Percentiles rank a stretch among this genome's conserved stretches.
phyloP scores from a whole-genome alignment of 306 rosid species.

The Cucurbita ficifolia region DNA sequence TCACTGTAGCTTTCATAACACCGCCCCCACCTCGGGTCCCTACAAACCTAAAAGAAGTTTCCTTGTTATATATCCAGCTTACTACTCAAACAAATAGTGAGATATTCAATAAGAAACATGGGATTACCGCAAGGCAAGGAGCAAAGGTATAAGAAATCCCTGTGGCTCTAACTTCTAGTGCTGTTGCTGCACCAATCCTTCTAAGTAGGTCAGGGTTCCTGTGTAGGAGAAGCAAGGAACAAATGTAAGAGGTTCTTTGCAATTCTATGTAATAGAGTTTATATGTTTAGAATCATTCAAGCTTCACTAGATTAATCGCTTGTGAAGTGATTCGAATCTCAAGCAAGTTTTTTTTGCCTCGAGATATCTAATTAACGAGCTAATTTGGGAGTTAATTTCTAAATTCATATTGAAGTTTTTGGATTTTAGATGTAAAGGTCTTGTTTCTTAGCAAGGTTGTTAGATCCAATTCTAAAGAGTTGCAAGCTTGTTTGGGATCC shows the following conservation, averaged over 20 bases:
- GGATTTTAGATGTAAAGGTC: no score
- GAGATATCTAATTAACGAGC: no score
- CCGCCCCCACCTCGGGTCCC: slow-evolving; percentile 99
- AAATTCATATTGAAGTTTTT: no score
- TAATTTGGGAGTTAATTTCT: no score
- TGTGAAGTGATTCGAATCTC: no score
- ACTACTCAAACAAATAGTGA: background rate
- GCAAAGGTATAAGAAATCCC: slow-evolving; percentile 89
- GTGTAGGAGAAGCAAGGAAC: slow-evolving; percentile 1
- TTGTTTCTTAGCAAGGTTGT: no score
- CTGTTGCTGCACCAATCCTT: slow-evolving; percentile 85
- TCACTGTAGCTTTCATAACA: slow-evolving; percentile 99
- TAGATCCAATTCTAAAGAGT: no score
- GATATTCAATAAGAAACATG: slow-evolving; percentile 1
- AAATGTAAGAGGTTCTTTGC: background rate
- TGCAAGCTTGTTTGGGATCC: no score
- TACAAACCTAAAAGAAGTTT: slow-evolving; percentile 57
- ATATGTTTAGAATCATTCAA: no score
- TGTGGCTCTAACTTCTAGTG: slow-evolving; percentile 87
- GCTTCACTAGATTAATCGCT: no score
- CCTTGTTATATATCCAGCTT: background rate
- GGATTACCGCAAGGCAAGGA: slow-evolving; percentile 86
- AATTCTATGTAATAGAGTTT: no score
- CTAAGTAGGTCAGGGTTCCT: slow-evolving; percentile 60
- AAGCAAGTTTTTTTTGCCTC: no score